Evolutionary conservation across 495 filamentous ascomycete species (phyloP).

Genomic region (Neurospora sp.): DNA sequence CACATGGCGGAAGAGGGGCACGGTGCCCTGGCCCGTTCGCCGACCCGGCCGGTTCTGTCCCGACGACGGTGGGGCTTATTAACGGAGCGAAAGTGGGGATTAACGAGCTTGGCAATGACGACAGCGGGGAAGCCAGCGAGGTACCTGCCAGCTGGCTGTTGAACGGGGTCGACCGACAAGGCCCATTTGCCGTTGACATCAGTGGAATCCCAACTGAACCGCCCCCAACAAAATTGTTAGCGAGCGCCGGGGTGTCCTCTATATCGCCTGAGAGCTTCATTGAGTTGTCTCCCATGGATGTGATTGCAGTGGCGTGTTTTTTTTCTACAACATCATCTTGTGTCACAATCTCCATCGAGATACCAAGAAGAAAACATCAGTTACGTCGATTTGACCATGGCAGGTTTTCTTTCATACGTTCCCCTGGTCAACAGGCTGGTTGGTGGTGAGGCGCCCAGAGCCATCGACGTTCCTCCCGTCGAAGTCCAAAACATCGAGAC

Average conservation of each 20-base stretch:
- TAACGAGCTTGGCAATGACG: background rate
- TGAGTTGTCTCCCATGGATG: background rate
- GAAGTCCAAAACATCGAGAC: constrained; percentile 70
- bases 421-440: constrained; percentile 37
- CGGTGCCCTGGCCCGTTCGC: background rate
- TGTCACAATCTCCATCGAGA: background rate
- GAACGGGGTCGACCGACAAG: background rate
- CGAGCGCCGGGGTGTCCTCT: background rate
- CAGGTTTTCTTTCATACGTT: constrained; percentile 38
- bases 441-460: constrained; percentile 12
- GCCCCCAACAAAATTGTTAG: background rate
- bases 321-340: background rate
- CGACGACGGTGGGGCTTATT: background rate
- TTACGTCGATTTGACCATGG: constrained; percentile 12
- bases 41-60: background rate
- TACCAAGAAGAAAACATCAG: background rate
- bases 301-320: background rate
- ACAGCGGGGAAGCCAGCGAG: background rate
- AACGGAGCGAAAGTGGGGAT: background rate
- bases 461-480: constrained; percentile 59
- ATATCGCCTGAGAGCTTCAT: background rate
- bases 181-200: background rate
- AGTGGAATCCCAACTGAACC: background rate
- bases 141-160: background rate
- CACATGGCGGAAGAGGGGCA: background rate